Base-by-base conservation (phyloP, 1,284 basidiomycete genomes). In the Cryptococcus maquisensis region DNA sequence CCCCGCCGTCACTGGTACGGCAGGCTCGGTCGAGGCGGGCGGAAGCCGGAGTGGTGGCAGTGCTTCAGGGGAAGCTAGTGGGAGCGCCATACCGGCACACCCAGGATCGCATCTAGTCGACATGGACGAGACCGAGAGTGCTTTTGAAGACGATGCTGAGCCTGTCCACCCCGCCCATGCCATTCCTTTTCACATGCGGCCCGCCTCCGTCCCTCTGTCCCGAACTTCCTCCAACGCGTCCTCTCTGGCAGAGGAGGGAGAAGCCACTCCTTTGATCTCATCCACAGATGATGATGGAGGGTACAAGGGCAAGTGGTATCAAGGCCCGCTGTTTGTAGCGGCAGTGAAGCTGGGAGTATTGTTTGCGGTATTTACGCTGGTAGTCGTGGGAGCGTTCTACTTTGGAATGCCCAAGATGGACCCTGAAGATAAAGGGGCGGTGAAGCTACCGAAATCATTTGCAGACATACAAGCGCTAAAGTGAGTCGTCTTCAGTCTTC, bases 371-470 rank as follows among this genome's bases (percentile, higher is more conserved):
- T 86, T 88, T 68, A 84, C 84, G 1, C 54, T 82, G 3, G 49
- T 91, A 18, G 82, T 93, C 2, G 86, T 86, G 2, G 84, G 84
- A 6, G 86, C 82, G 0, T 81, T 93, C 28, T 91, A 83, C 81
- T 76, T 90, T 10, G 87, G 89, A 0, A 78, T 93, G 49, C 90
- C 90, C 2, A 82, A 84, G 7, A 75, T 94, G 57, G 84, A 89
- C 58, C 80, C 49, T 37, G 45, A 80, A 49, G 90, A 94, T 77
- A 83, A 86, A 28, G 83, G 83, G 0, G 72, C 82, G 40, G 79
- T 94, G 28, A 85, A 83, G 62, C 82, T 94, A 58, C 90, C 90
- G 6, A 87, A 86, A 69, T 89, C 86, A 2, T 94, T 94, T 64
- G 80, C 79, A 16, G 84, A 93, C 70, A 80, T 94, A 7, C 85